Evolutionary conservation across 306 rosid species (phyloP).

Genomic region (Citrullus amarus): DNA sequence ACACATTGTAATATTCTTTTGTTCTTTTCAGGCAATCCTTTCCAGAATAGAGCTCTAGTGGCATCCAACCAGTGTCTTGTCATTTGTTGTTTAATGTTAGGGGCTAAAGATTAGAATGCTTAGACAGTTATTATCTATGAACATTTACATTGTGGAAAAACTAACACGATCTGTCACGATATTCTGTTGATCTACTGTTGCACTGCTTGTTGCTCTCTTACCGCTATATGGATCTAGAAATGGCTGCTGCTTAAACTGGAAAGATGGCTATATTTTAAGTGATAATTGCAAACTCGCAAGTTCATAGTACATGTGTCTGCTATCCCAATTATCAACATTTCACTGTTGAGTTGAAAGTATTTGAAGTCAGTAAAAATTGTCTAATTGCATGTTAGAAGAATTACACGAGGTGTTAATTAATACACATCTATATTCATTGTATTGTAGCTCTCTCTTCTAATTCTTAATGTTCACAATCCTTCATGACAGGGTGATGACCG

Average conservation of each 20-base stretch:
- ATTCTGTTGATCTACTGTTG: neutral
- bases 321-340: neutral
- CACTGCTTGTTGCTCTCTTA: neutral
- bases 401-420: neutral
- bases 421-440: neutral
- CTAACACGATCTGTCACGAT: neutral
- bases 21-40: neutral
- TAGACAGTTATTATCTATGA: neutral
- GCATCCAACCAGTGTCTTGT: neutral
- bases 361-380: neutral
- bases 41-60: neutral
- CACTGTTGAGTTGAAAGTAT: neutral
- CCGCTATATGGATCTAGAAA: neutral
- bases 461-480: constrained; percentile 16
- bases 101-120: neutral
- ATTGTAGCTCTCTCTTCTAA: constrained; percentile 1
- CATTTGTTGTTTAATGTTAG: neutral
- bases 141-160: neutral
- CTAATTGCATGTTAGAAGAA: too few species aligned
- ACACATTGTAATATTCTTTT: neutral
- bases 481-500: constrained; percentile 93
- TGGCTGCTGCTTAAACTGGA: neutral
- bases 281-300: neutral
- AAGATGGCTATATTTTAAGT: neutral
- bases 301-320: neutral